Percentiles rank a stretch among this genome's conserved stretches.
These are phyloP conservation scores for Diaporthe eres DNA, from an alignment of 2,329 filamentous ascomycete genomes.

Conservation along the genomic window DNA sequence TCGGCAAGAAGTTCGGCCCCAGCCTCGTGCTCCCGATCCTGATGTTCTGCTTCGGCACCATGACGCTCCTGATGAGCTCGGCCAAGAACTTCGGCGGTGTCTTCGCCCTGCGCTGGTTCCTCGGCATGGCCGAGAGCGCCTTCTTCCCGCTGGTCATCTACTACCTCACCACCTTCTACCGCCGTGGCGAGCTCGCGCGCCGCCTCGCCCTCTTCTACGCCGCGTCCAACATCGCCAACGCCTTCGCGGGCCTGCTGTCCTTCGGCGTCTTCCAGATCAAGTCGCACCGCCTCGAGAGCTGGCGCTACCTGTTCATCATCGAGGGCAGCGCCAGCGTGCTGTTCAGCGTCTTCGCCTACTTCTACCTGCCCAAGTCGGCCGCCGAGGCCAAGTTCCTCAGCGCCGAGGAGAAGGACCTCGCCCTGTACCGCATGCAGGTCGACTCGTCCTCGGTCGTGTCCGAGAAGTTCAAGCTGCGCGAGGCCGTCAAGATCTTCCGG, in stretches of 20 bases:
- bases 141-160: constrained; percentile 78
- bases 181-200: constrained; percentile 78
- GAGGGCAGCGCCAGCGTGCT: constrained; percentile 70
- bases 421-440: constrained; percentile 80
- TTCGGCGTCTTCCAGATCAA: constrained; percentile 65
- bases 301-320: constrained; percentile 67
- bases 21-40: constrained; percentile 72
- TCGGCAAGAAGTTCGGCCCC: constrained; percentile 78
- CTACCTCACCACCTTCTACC: constrained; percentile 76
- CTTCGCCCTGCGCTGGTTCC: constrained; percentile 77
- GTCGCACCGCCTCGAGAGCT: constrained; percentile 48
- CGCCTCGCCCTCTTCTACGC: constrained; percentile 77
- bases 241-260: constrained; percentile 72
- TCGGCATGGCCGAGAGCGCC: constrained; percentile 77
- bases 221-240: constrained; percentile 74
- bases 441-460: constrained; percentile 77
- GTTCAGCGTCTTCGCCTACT: constrained; percentile 75
- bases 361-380: constrained; percentile 77
- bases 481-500: constrained; percentile 66
- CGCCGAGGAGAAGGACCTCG: constrained; percentile 76
- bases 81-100: constrained; percentile 74
- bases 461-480: constrained; percentile 65
- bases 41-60: constrained; percentile 77
- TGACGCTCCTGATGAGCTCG: constrained; percentile 72
- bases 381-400: constrained; percentile 76